Conservation (phyloP, 202 grass and related monocot species). For the Setaria italica region DNA sequence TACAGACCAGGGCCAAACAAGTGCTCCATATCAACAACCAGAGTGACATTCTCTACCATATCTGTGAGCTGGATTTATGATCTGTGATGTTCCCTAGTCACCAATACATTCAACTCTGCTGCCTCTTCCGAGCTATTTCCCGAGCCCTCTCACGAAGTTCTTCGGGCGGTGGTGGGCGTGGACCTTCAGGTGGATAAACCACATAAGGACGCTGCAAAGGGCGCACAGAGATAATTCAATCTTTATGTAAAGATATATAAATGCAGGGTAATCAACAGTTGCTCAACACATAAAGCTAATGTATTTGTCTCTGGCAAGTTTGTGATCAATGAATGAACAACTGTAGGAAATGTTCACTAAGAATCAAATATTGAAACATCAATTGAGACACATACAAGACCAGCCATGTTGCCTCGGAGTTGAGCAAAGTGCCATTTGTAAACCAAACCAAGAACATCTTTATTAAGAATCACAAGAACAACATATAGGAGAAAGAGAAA, state of each 20-base stretch:
- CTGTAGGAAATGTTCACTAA: not conserved
- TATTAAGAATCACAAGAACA: too few relatives aligned
- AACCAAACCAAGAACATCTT: not conserved
- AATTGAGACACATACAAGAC: not conserved
- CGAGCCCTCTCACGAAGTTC: constrained; percentile 88
- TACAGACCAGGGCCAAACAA: not conserved
- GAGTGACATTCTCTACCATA: not conserved
- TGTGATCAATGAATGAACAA: not conserved
- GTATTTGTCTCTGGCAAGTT: not conserved
- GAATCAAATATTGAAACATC: not conserved
- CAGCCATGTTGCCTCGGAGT: not conserved
- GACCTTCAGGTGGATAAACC: constrained; percentile 87
- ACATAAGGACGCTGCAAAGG: constrained; percentile 78
- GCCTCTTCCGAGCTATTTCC: constrained; percentile 76
- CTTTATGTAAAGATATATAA: not conserved
- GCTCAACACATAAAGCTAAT: not conserved
- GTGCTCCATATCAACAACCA: not conserved
- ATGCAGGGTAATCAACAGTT: not conserved
- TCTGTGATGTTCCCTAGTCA: not conserved
- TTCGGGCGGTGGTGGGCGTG: constrained; percentile 79
- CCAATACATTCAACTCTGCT: constrained; percentile 27
- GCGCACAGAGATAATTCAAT: not conserved
- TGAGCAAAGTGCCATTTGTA: not conserved
- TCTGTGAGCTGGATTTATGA: not conserved
- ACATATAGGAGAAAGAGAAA: not conserved